Evolutionary conservation across 257 asterid genomes (phyloP).

Genomic region (Ilex aquifolium): DNA sequence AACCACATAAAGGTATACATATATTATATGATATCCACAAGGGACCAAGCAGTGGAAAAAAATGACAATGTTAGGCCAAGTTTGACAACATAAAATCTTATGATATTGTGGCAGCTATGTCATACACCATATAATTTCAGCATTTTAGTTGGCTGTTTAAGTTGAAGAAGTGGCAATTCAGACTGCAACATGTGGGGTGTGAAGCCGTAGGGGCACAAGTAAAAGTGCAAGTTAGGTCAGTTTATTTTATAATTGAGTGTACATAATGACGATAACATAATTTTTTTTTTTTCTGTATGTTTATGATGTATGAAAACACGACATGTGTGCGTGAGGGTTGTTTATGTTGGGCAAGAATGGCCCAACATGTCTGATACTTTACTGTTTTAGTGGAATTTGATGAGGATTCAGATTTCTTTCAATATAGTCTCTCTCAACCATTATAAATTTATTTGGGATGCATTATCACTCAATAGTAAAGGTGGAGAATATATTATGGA

Average conservation of each 20-base stretch:
- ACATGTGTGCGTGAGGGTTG: background rate
- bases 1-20: background rate
- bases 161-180: background rate
- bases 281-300: background rate
- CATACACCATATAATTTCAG: background rate
- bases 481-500: too few relatives aligned
- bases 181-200: background rate
- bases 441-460: too few relatives aligned
- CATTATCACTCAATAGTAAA: too few relatives aligned
- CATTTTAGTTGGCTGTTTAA: constrained; percentile 12
- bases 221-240: background rate
- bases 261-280: background rate
- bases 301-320: background rate
- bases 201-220: background rate
- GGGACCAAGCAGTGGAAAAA: constrained; percentile 7
- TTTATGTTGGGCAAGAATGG: too few relatives aligned
- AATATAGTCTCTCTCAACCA: too few relatives aligned
- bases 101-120: background rate
- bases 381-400: too few relatives aligned
- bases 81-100: background rate
- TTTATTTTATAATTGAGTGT: background rate
- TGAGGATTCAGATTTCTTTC: too few relatives aligned
- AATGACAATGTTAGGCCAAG: constrained; percentile 5
- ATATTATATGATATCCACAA: constrained; percentile 4
- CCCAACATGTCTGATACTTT: too few relatives aligned